These are phyloP conservation scores for Haplosporangium gracile DNA, from an alignment of 192 early-diverging fungal genomes.

Conservation along the genomic window DNA sequence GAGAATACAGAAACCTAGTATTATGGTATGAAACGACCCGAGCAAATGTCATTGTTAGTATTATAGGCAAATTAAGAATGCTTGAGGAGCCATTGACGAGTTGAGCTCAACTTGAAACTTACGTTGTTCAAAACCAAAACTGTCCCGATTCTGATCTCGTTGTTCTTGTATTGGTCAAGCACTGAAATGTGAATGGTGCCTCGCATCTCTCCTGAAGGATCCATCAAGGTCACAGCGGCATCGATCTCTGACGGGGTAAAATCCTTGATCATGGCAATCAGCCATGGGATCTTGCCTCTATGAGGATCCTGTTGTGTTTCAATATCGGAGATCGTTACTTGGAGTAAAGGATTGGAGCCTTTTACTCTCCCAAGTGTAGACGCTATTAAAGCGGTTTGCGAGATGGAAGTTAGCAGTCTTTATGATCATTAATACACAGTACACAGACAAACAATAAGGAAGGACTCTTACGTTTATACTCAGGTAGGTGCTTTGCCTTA, in stretches of 20 bases:
- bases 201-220: constrained; percentile 52
- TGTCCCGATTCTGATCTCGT: constrained; percentile 44
- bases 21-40: not conserved
- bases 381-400: constrained; percentile 9
- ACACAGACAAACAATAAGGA: not conserved
- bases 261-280: constrained; percentile 46
- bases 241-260: constrained; percentile 42
- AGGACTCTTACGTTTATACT: constrained; percentile 43
- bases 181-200: constrained; percentile 39
- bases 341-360: constrained; percentile 8
- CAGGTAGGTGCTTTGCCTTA: constrained; percentile 9
- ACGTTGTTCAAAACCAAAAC: constrained; percentile 43
- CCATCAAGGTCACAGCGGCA: constrained; percentile 37
- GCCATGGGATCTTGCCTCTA: constrained; percentile 21
- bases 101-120: not conserved
- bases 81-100: not conserved
- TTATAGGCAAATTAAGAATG: not conserved
- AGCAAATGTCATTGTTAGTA: not conserved
- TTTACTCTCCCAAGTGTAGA: constrained; percentile 27
- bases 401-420: not conserved
- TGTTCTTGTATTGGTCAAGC: constrained; percentile 49
- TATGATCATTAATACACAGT: not conserved
- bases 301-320: constrained; percentile 21
- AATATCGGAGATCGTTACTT: constrained; percentile 29
- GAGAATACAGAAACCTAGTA: constrained; percentile 48